Evolutionary conservation across 257 asterid genomes (phyloP).

Genomic region (Handroanthus guayacan): DNA sequence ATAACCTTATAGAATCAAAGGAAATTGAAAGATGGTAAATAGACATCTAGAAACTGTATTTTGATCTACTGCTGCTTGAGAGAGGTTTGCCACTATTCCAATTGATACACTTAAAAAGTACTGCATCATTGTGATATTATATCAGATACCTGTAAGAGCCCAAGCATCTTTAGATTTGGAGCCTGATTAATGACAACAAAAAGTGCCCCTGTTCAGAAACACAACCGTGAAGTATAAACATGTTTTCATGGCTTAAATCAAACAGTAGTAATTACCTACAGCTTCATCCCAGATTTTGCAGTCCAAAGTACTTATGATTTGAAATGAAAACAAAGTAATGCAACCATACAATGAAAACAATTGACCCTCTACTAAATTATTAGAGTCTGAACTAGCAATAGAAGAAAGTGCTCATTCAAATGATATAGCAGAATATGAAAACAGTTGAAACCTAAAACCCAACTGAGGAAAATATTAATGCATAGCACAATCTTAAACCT

Average conservation of each 20-base stretch:
- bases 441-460: neutral
- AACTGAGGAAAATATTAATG: neutral
- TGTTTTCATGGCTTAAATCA: neutral
- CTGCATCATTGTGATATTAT: neutral
- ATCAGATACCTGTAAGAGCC: slow-evolving; percentile 82
- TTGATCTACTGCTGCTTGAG: neutral
- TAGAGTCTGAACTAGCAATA: neutral
- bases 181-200: slow-evolving; percentile 76
- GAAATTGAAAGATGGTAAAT: slow-evolving; percentile 5
- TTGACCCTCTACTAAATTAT: neutral
- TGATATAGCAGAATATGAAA: neutral
- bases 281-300: neutral
- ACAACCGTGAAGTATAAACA: slow-evolving; percentile 15
- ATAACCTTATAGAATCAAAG: slow-evolving; percentile 1
- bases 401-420: neutral
- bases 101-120: neutral
- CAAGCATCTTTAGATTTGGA: slow-evolving; percentile 94
- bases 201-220: slow-evolving; percentile 72
- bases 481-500: neutral
- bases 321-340: neutral
- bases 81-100: neutral
- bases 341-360: slow-evolving; percentile 3
- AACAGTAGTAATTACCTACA: slow-evolving; percentile 15
- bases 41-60: neutral
- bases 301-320: neutral